Percentiles rank a stretch among this genome's conserved stretches.
These are phyloP conservation scores for Colletotrichum sp. DNA, from an alignment of 2,329 filamentous ascomycete species.

Conservation along the genomic window DNA sequence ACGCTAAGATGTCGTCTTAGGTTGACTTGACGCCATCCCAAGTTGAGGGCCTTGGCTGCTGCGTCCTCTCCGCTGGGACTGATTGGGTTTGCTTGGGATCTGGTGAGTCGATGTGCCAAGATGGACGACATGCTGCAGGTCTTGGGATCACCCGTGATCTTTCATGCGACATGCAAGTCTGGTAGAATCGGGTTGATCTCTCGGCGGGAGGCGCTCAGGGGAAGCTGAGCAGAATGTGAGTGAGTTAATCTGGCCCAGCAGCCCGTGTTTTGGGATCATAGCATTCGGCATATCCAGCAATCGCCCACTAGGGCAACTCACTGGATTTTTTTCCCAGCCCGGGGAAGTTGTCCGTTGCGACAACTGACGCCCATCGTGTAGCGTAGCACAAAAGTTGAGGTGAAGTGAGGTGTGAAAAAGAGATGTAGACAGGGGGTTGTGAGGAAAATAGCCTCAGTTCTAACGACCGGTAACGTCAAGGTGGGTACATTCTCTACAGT, in stretches of 20 bases:
- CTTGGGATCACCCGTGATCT: neutral
- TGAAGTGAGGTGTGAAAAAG: neutral
- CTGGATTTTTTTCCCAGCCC: neutral
- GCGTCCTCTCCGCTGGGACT: neutral
- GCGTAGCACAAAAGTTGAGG: neutral
- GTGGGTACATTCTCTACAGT: neutral
- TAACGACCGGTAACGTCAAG: neutral
- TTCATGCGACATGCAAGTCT: neutral
- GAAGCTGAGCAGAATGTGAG: neutral
- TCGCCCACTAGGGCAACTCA: neutral
- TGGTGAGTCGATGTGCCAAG: neutral
- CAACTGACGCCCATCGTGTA: neutral
- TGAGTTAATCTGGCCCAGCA: neutral
- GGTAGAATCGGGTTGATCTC: neutral
- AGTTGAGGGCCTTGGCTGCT: neutral
- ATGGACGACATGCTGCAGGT: neutral
- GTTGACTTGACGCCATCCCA: constrained; percentile 11
- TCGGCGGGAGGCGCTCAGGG: neutral
- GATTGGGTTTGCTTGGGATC: neutral
- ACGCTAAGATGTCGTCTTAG: neutral
- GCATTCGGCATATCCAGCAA: neutral
- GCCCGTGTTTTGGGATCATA: neutral
- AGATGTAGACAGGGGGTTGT: neutral
- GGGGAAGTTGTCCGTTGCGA: neutral
- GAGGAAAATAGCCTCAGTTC: neutral